Conservation (phyloP, 345 rosid species). For the Salix purpurea region DNA sequence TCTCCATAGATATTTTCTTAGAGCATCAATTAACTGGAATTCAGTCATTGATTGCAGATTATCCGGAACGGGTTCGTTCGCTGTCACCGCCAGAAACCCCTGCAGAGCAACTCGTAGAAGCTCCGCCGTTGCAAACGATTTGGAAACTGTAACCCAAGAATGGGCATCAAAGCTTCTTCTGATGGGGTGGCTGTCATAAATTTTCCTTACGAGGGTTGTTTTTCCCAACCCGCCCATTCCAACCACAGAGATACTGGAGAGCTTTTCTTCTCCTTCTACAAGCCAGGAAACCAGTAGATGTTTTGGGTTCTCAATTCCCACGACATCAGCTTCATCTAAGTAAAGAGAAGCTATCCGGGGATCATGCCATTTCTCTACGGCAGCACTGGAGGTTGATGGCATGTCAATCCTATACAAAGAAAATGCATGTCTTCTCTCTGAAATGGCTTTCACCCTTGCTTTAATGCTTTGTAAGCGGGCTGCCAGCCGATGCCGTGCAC, state of each 20-base stretch:
- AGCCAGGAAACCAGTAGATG: not conserved
- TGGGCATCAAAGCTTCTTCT: not conserved
- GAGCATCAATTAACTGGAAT: not conserved
- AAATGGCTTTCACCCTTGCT: not conserved
- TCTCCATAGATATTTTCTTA: not conserved
- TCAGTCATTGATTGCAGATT: not conserved
- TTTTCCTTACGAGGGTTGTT: constrained; percentile 9
- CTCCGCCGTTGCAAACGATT: not conserved
- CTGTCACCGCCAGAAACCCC: not conserved
- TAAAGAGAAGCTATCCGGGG: constrained; percentile 1
- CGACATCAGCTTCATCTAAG: constrained; percentile 13
- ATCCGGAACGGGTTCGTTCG: not conserved
- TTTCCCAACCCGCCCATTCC: constrained; percentile 8
- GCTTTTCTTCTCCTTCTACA: constrained; percentile 5
- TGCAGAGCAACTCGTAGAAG: not conserved
- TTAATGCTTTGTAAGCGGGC: not conserved
- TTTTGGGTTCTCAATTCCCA: constrained; percentile 12
- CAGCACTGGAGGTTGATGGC: not conserved
- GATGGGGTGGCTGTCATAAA: constrained; percentile 1
- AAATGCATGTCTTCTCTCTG: constrained; percentile 11
- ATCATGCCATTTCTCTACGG: constrained; percentile 2
- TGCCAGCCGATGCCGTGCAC: not conserved
- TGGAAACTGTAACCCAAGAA: constrained; percentile 11
- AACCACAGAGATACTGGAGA: not conserved
- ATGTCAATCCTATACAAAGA: not conserved